Percentiles rank a stretch among this genome's conserved stretches.
These are phyloP conservation scores for Euptelea pleiosperma DNA, from an alignment of 164 flowering plant species.

Conservation along the genomic window DNA sequence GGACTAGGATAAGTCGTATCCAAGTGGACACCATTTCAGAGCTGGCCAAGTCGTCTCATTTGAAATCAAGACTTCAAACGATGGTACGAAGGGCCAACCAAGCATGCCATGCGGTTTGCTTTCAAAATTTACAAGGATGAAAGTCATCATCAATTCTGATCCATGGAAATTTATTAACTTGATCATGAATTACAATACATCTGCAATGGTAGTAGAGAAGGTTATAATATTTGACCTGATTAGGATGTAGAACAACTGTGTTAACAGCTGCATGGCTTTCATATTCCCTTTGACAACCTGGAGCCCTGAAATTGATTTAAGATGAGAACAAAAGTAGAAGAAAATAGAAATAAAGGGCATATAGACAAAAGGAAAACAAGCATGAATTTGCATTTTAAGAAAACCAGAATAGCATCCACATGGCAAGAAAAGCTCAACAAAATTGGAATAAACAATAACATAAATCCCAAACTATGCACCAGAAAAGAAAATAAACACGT, in stretches of 20 bases:
- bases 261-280: conserved; percentile 99
- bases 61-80: neutral
- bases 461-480: too few species aligned
- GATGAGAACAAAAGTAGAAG: neutral
- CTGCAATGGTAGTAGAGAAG: neutral
- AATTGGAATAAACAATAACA: too few species aligned
- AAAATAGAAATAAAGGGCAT: neutral
- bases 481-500: too few species aligned
- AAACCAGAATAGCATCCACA: neutral
- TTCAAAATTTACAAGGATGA: too few species aligned
- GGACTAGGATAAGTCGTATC: too few species aligned
- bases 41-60: neutral
- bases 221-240: conserved; percentile 59
- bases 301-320: conserved; percentile 56
- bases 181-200: neutral
- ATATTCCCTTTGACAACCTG: conserved; percentile 96
- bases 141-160: too few species aligned
- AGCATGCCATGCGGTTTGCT: neutral
- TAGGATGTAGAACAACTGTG: conserved; percentile 96
- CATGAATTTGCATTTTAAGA: too few species aligned
- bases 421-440: neutral
- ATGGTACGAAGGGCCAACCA: neutral
- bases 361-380: too few species aligned
- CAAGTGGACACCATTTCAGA: neutral
- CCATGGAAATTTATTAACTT: too few species aligned